A percentile compares a stretch with the other conserved stretches of the same genome.
These are phyloP conservation scores for Cochlearia excelsa DNA, from an alignment of 345 rosid genomes.

Conservation along the genomic window DNA sequence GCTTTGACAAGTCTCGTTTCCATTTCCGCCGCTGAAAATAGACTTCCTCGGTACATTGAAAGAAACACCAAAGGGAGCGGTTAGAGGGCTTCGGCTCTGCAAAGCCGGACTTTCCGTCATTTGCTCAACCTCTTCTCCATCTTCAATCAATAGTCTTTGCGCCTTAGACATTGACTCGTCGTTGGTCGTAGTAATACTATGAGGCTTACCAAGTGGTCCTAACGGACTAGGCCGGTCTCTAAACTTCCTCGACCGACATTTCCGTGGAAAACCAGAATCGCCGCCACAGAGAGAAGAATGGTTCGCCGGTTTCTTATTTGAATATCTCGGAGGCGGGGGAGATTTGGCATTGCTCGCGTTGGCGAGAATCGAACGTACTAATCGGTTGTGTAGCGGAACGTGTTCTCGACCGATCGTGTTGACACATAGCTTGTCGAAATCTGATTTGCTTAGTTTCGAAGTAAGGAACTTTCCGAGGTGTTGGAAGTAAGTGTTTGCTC, in stretches of 20 bases:
- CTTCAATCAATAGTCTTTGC: conserved; percentile 62
- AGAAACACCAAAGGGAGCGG: conserved; percentile 76
- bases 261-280: conserved; percentile 57
- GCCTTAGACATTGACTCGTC: conserved; percentile 57
- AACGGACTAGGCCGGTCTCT: conserved; percentile 77
- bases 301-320: conserved; percentile 28
- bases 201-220: conserved; percentile 85
- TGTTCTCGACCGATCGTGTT: conserved; percentile 65
- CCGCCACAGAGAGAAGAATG: conserved; percentile 31
- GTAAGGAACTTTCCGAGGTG: conserved; percentile 60
- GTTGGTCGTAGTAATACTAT: conserved; percentile 42
- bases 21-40: conserved; percentile 29
- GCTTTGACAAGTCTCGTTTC: conserved; percentile 44
- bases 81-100: conserved; percentile 75
- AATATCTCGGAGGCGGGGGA: conserved; percentile 46
- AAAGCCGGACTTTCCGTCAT: conserved; percentile 65
- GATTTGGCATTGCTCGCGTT: conserved; percentile 57
- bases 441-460: conserved; percentile 55
- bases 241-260: conserved; percentile 65
- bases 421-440: conserved; percentile 62
- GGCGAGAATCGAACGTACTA: conserved; percentile 64
- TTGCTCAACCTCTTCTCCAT: conserved; percentile 97
- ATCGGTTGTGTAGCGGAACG: conserved; percentile 64
- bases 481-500: conserved; percentile 69
- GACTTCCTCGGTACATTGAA: conserved; percentile 47